Percentiles rank a stretch among this genome's conserved stretches.
Evolutionary conservation across 352 stramenopile genomes (phyloP).

Genomic region (Phytophthora uliginosa): DNA sequence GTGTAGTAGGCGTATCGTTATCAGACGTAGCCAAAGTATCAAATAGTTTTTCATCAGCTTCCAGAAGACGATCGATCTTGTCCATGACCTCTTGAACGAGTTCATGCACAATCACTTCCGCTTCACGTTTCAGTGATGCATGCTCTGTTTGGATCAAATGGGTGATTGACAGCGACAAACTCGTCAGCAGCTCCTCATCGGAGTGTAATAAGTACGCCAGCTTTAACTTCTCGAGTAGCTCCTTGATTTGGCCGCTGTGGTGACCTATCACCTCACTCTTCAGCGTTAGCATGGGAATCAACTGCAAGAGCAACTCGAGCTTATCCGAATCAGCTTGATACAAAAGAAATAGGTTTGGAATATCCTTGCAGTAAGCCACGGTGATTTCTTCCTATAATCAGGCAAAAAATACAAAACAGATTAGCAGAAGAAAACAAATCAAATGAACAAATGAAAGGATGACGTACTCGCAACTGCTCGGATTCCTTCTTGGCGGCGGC

Average conservation of each 20-base stretch:
- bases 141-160: slow-evolving; percentile 81
- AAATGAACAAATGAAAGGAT: not conserved
- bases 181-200: slow-evolving; percentile 77
- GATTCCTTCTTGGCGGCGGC: slow-evolving; percentile 58
- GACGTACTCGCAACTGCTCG: slow-evolving; percentile 60
- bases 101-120: slow-evolving; percentile 79
- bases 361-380: slow-evolving; percentile 83
- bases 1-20: slow-evolving; percentile 28
- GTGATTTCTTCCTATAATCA: slow-evolving; percentile 77
- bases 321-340: slow-evolving; percentile 89
- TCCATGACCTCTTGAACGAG: slow-evolving; percentile 77
- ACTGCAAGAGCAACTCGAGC: slow-evolving; percentile 73
- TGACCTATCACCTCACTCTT: slow-evolving; percentile 72
- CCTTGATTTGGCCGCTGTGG: slow-evolving; percentile 75
- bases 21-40: slow-evolving; percentile 20
- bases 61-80: slow-evolving; percentile 59
- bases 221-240: slow-evolving; percentile 82
- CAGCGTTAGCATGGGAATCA: slow-evolving; percentile 80
- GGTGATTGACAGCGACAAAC: slow-evolving; percentile 69
- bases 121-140: slow-evolving; percentile 83
- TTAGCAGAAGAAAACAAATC: not conserved
- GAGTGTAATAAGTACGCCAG: slow-evolving; percentile 75
- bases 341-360: slow-evolving; percentile 76
- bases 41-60: slow-evolving; percentile 62
- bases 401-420: not conserved